These are phyloP conservation scores for Fusarium dimerum DNA, from an alignment of 2,329 filamentous ascomycete genomes.

Conservation along the genomic window DNA sequence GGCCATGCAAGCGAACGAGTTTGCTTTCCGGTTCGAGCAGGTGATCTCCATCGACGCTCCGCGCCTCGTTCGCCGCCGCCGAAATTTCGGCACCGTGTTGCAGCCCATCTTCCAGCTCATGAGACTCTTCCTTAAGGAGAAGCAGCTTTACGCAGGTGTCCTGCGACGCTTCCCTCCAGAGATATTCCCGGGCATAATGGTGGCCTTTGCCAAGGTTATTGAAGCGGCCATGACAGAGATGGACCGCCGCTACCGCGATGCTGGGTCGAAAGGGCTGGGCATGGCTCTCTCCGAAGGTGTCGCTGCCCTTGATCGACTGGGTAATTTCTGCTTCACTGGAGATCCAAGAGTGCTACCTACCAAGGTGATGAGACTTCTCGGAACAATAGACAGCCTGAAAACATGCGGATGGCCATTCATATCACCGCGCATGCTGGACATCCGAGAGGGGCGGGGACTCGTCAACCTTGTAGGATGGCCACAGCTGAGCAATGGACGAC, in stretches of 20 bases:
- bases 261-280: not conserved
- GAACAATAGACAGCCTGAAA: not conserved
- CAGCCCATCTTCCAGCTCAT: slow-evolving; percentile 12
- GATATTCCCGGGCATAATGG: slow-evolving; percentile 1
- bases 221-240: slow-evolving; percentile 7
- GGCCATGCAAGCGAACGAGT: not conserved
- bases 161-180: slow-evolving; percentile 2
- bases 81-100: slow-evolving; percentile 6
- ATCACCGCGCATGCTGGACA: not conserved
- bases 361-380: not conserved
- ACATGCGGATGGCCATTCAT: not conserved
- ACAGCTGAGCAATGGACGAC: not conserved
- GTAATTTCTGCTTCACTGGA: slow-evolving; percentile 1
- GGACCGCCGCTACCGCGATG: not conserved
- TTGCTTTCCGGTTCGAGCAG: slow-evolving; percentile 6
- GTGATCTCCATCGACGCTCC: slow-evolving; percentile 4
- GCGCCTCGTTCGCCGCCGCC: not conserved
- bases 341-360: not conserved
- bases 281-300: not conserved
- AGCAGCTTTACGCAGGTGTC: slow-evolving; percentile 4
- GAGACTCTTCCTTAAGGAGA: slow-evolving; percentile 10
- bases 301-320: not conserved
- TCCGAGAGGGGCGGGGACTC: not conserved
- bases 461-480: not conserved
- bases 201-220: slow-evolving; percentile 4